Conservation (phyloP, 192 early-diverging fungal species). For the Gonapodya prolifera region DNA sequence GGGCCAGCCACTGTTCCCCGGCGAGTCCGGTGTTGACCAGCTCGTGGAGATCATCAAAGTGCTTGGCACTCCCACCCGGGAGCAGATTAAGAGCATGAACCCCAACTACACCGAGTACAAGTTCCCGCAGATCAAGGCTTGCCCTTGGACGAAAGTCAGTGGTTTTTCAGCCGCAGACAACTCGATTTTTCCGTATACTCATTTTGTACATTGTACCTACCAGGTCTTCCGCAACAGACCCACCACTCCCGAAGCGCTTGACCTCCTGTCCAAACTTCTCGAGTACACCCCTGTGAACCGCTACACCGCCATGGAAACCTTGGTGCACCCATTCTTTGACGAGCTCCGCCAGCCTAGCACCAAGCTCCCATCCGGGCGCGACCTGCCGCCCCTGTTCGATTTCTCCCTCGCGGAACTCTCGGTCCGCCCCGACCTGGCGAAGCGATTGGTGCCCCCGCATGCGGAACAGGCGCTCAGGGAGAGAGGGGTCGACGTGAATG, state of each 20-base stretch:
- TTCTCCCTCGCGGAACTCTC: constrained; percentile 77
- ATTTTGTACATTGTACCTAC: not conserved
- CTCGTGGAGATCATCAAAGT: constrained; percentile 99
- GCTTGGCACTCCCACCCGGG: constrained; percentile 85
- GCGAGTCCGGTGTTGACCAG: constrained; percentile 95
- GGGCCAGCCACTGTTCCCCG: constrained; percentile 86
- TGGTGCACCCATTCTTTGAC: constrained; percentile 95
- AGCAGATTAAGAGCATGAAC: constrained; percentile 97
- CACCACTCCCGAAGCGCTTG: constrained; percentile 71
- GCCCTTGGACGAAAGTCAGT: constrained; percentile 69
- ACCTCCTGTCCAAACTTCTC: constrained; percentile 70
- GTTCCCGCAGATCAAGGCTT: constrained; percentile 94
- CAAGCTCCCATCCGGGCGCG: constrained; percentile 64
- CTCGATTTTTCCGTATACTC: not conserved
- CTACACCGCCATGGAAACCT: constrained; percentile 75
- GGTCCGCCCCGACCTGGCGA: constrained; percentile 68
- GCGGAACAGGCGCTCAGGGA: constrained; percentile 44
- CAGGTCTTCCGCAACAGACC: constrained; percentile 73
- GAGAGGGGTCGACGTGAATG: constrained; percentile 44
- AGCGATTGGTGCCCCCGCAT: constrained; percentile 70
- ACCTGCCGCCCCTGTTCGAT: constrained; percentile 83
- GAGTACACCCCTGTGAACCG: constrained; percentile 83
- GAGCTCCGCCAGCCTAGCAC: constrained; percentile 80
- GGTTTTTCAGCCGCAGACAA: not conserved
- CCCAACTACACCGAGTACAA: constrained; percentile 97